Conservation (phyloP, 1,139 yeast species). For the Suhomyces coccinellae region DNA sequence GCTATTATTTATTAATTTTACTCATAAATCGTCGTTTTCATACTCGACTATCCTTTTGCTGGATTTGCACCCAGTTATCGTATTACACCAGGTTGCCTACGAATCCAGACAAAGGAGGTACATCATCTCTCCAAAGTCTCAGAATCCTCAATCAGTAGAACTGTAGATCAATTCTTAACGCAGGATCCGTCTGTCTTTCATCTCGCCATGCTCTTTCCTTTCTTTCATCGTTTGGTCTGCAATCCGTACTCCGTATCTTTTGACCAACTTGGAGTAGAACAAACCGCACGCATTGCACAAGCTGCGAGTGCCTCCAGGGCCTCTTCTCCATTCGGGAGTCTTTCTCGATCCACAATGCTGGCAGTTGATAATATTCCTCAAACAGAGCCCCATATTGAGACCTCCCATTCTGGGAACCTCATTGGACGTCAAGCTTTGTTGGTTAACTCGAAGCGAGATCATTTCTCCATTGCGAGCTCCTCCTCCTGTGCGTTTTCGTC, state of each 20-base stretch:
- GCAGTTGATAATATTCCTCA: conserved; percentile 9
- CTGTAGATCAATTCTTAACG: background rate
- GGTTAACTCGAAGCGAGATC: background rate
- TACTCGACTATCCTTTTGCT: too few species aligned
- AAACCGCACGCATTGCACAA: conserved; percentile 51
- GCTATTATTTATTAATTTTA: too few species aligned
- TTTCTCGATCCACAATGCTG: conserved; percentile 21
- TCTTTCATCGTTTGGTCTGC: conserved; percentile 29
- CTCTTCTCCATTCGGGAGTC: conserved; percentile 51
- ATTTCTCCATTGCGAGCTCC: background rate
- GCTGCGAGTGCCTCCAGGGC: conserved; percentile 45
- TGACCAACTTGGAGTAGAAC: conserved; percentile 37
- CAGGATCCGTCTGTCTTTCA: conserved; percentile 10
- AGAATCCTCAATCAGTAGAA: too few species aligned
- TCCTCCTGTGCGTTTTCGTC: too few species aligned
- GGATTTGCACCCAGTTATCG: background rate
- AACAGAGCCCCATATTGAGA: conserved; percentile 8
- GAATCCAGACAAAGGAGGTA: too few species aligned
- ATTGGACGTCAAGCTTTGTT: background rate
- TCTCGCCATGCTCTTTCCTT: conserved; percentile 16
- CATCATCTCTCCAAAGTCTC: too few species aligned
- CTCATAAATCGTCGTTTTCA: too few species aligned
- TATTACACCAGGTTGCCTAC: too few species aligned
- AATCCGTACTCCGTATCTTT: conserved; percentile 27
- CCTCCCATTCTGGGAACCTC: conserved; percentile 8